Percentiles rank a stretch among this genome's conserved stretches.
Conservation (phyloP, 2,329 filamentous ascomycete genomes). For the Epichloe festucae region DNA sequence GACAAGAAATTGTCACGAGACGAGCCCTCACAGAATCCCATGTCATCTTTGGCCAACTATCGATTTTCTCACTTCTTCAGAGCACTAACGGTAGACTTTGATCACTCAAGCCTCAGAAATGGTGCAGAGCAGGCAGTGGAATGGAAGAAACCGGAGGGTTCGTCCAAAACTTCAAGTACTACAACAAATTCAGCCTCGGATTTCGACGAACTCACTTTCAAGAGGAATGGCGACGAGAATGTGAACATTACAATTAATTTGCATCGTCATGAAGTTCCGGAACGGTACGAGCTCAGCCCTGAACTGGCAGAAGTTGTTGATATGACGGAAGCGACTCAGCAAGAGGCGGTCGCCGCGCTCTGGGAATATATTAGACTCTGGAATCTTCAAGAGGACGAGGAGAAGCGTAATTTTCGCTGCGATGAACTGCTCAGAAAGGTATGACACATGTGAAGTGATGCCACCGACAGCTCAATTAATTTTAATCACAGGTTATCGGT, state of each 20-base stretch:
- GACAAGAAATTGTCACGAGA: constrained; percentile 36
- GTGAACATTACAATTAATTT: constrained; percentile 84
- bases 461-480: not conserved
- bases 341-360: constrained; percentile 77
- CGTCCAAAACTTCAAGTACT: constrained; percentile 30
- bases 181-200: constrained; percentile 48
- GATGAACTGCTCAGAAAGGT: constrained; percentile 72
- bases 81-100: constrained; percentile 61
- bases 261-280: constrained; percentile 69
- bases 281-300: constrained; percentile 69
- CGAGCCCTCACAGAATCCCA: constrained; percentile 15
- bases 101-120: constrained; percentile 45
- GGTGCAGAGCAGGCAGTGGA: constrained; percentile 50
- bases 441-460: constrained; percentile 15
- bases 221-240: constrained; percentile 85
- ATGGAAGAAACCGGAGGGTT: constrained; percentile 71
- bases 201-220: constrained; percentile 86
- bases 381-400: constrained; percentile 84
- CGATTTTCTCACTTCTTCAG: constrained; percentile 73
- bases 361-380: constrained; percentile 90
- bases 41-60: constrained; percentile 24
- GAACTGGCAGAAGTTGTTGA: constrained; percentile 76
- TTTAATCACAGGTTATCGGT: constrained; percentile 48
- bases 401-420: constrained; percentile 84
- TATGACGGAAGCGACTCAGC: constrained; percentile 72